Evolutionary conservation across 148 eudicot species (phyloP).

Genomic region (Vaccinium myrtillus): DNA sequence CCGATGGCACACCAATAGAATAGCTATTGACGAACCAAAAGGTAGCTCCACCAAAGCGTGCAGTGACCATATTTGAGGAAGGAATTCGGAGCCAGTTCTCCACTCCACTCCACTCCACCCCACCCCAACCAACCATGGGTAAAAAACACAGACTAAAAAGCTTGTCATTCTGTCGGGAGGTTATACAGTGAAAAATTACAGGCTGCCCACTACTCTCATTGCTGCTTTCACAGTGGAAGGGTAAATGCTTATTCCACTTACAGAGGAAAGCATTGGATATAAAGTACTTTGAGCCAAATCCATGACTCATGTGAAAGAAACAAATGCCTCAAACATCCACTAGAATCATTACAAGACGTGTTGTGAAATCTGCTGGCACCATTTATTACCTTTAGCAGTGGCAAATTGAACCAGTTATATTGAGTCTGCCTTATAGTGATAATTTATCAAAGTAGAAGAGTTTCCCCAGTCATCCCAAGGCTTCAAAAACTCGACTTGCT

Average conservation of each 20-base stretch:
- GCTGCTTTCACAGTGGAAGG: neutral
- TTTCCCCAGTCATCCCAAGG: neutral
- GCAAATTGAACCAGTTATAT: neutral
- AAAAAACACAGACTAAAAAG: neutral
- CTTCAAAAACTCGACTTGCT: neutral
- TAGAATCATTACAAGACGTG: neutral
- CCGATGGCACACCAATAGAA: neutral
- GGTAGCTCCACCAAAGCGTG: neutral
- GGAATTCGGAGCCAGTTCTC: neutral
- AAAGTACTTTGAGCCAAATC: neutral
- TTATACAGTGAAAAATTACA: neutral
- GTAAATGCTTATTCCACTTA: neutral
- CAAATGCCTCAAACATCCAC: neutral
- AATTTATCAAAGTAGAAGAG: neutral
- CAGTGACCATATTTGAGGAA: neutral
- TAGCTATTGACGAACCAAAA: neutral
- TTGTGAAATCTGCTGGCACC: neutral
- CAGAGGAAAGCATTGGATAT: neutral
- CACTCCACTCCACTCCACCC: slow-evolving; percentile 8
- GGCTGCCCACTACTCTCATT: neutral
- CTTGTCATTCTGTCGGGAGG: neutral
- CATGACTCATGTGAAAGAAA: neutral
- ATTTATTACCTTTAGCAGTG: neutral
- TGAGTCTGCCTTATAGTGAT: neutral
- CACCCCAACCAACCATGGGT: neutral